Base-by-base conservation (phyloP, 345 rosid species). In the Melaleuca alternifolia region DNA sequence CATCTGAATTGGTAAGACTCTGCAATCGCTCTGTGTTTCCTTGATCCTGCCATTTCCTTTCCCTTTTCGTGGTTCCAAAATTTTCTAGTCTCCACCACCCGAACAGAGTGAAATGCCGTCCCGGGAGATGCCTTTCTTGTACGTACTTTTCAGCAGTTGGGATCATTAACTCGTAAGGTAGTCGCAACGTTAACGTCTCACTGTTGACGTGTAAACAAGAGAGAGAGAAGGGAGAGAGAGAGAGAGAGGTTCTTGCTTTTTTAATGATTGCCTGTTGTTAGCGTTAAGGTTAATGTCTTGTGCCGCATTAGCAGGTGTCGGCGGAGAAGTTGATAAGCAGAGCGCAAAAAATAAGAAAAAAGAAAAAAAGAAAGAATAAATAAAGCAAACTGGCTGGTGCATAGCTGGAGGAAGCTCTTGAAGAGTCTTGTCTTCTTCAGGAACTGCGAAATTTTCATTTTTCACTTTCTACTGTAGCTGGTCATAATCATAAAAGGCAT, bases 251-350 rank as follows among this genome's bases (percentile, higher is more conserved):
- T 71, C 79, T 9, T 16, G 86, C 23, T 48, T 16, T 62, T 50
- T 85, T 7, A 46, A 71, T 71, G 48, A 71, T 71, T 71, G 48
- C 44, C 21, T 48, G 51, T 46, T 33, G 81, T 85, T 48, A 51
- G 16, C 28, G 54, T 28, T 20, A 33, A 65, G 41, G 46, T 20
- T 65, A 33, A 30, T 51, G 83, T 85, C 86, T 46, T 33, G 41
- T 16, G 82, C 52, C 37, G 44, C 86, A 85, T 85, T 50, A 65
- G 83, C 44, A 50, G 61, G 61, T 85, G 86, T 85, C 86, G 86
- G 86, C 48, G 86, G 86, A 50, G 86, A 51, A 48, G 56, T 50
- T 33, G 50, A 61, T 85, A 54, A 61, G 50, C 71, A 0, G 21
- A 52, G 48, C 28, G 7, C 51, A 24, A 6, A 84, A 48, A 54